These are phyloP conservation scores for Kentomonas sorsogonicus DNA, from an alignment of 208 protist species.

Conservation along the genomic window DNA sequence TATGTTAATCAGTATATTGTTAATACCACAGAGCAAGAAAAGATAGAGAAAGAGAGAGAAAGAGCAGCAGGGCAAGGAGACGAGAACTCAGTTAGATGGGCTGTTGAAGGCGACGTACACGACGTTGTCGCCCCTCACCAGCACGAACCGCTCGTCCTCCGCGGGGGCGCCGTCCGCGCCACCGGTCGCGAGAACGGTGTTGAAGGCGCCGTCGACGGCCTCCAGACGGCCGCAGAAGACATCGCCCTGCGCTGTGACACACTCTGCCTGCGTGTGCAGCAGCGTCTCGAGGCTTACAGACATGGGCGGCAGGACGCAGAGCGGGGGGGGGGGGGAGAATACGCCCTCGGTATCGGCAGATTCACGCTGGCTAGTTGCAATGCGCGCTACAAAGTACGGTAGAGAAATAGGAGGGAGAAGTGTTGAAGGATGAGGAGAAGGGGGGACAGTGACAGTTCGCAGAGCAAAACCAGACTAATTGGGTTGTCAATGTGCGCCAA, in stretches of 20 bases:
- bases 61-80: too few relatives aligned
- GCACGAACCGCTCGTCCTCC: constrained; percentile 13
- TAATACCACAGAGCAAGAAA: neutral
- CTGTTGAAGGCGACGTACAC: constrained; percentile 66
- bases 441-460: too few relatives aligned
- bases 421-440: too few relatives aligned
- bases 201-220: constrained; percentile 60
- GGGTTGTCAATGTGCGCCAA: too few relatives aligned
- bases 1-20: neutral
- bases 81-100: too few relatives aligned
- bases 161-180: neutral
- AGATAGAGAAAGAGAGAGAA: constrained; percentile 9
- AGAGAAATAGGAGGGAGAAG: too few relatives aligned
- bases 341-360: too few relatives aligned
- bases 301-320: too few relatives aligned
- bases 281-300: constrained; percentile 47
- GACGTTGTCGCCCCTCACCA: constrained; percentile 75
- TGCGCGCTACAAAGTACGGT: too few relatives aligned
- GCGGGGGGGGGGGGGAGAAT: too few relatives aligned
- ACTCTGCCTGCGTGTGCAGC: constrained; percentile 46
- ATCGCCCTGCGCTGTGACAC: constrained; percentile 53
- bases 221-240: constrained; percentile 42
- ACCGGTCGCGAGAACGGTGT: constrained; percentile 39
- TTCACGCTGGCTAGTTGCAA: too few relatives aligned
- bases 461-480: too few relatives aligned